Percentiles rank a stretch among this genome's conserved stretches.
Conservation (phyloP, 805 yeast species). For the Pichia deserticola region DNA sequence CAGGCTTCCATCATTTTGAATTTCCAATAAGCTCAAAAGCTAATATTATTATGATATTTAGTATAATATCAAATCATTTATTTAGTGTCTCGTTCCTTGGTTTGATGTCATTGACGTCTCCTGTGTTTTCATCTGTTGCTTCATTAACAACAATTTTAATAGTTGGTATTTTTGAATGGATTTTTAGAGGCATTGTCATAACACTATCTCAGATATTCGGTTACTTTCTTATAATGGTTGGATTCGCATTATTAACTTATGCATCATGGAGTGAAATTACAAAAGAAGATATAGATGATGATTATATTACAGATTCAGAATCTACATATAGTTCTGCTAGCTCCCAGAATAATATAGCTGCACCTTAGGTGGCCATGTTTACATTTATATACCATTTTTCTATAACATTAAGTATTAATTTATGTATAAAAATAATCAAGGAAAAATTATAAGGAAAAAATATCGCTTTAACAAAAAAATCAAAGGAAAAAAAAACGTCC, state of each 20-base stretch:
- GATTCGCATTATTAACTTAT: conserved; percentile 57
- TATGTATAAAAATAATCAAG: too few relatives aligned
- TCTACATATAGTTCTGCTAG: conserved; percentile 21
- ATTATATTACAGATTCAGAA: conserved; percentile 28
- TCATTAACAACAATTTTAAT: conserved; percentile 64
- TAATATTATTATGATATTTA: conserved; percentile 41
- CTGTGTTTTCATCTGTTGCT: conserved; percentile 65
- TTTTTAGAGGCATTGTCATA: conserved; percentile 51
- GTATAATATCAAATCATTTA: conserved; percentile 54
- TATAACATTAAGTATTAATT: too few relatives aligned
- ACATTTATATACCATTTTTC: too few relatives aligned
- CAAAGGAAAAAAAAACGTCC: not conserved
- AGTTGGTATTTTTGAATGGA: conserved; percentile 73
- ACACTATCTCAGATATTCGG: conserved; percentile 56
- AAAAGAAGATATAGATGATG: conserved; percentile 32
- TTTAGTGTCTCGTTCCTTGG: conserved; percentile 70
- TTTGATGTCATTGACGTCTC: conserved; percentile 77
- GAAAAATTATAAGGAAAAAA: too few relatives aligned
- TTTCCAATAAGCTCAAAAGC: conserved; percentile 35
- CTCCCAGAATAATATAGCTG: not conserved
- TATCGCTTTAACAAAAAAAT: not conserved
- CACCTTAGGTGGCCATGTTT: too few relatives aligned
- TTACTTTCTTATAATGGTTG: conserved; percentile 58
- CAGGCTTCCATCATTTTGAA: conserved; percentile 52
- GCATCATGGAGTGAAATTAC: conserved; percentile 60